A percentile compares a stretch with the other conserved stretches of the same genome.
phyloP scores from a whole-genome alignment of 2,329 filamentous ascomycete species.

The Venturia oleaginea region DNA sequence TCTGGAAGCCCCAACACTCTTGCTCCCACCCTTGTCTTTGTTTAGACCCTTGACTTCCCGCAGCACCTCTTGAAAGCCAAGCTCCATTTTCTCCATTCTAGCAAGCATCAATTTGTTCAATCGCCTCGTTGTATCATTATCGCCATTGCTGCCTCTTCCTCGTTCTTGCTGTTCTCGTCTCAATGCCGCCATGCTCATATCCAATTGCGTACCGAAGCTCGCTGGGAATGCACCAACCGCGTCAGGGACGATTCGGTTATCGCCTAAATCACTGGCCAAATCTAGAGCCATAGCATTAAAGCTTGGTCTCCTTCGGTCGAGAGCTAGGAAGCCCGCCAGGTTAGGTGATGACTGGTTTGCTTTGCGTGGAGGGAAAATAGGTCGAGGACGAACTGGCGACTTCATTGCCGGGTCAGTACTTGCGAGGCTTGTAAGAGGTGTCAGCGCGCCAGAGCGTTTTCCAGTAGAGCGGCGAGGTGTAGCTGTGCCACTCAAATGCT shows the following conservation, averaged over 20 bases:
- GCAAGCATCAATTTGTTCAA: slow-evolving; percentile 73
- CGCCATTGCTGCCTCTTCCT: slow-evolving; percentile 24
- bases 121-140: slow-evolving; percentile 49
- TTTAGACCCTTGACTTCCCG: slow-evolving; percentile 49
- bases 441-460: neutral
- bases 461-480: slow-evolving; percentile 19
- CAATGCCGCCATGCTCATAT: slow-evolving; percentile 25
- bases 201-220: slow-evolving; percentile 64
- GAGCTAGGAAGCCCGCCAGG: slow-evolving; percentile 44
- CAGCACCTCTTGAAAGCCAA: slow-evolving; percentile 80
- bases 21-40: neutral
- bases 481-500: neutral
- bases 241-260: slow-evolving; percentile 49
- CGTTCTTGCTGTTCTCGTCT: slow-evolving; percentile 21
- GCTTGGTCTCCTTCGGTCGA: slow-evolving; percentile 24
- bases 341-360: slow-evolving; percentile 49
- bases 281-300: slow-evolving; percentile 44
- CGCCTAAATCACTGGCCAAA: slow-evolving; percentile 63
- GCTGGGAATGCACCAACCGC: slow-evolving; percentile 57
- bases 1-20: neutral
- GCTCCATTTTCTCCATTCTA: slow-evolving; percentile 86
- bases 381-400: slow-evolving; percentile 39
- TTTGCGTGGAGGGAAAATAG: slow-evolving; percentile 45
- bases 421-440: neutral
- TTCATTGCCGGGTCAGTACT: neutral